phyloP scores from a whole-genome alignment of 805 yeast genomes.

The Hanseniaspora hatyaiensis region DNA sequence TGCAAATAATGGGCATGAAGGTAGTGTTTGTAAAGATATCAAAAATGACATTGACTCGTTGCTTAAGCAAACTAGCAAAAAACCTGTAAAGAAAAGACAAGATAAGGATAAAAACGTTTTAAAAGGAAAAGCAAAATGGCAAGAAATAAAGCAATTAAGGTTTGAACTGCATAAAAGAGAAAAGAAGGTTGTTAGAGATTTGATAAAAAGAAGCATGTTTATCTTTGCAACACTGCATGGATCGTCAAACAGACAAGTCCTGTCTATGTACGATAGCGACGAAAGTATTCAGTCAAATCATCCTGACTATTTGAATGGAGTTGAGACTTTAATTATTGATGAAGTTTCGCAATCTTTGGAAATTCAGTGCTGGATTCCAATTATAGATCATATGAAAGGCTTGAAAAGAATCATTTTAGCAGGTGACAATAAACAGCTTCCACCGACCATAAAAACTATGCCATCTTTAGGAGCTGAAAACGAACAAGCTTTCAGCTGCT shows the following conservation, averaged over 20 bases:
- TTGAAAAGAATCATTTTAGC: constrained; percentile 58
- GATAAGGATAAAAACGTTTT: constrained; percentile 51
- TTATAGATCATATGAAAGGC: constrained; percentile 50
- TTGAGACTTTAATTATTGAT: constrained; percentile 78
- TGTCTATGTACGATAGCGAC: constrained; percentile 40
- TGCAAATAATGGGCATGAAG: constrained; percentile 46
- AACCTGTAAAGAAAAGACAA: constrained; percentile 28
- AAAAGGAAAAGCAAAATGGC: constrained; percentile 58
- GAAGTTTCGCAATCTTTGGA: constrained; percentile 91
- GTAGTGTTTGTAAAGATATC: constrained; percentile 54
- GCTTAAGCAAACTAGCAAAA: constrained; percentile 23
- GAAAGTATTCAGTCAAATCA: neutral
- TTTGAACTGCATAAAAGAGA: constrained; percentile 63
- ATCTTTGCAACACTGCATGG: constrained; percentile 82
- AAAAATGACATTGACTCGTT: constrained; percentile 56
- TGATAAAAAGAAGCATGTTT: constrained; percentile 52
- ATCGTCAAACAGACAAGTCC: constrained; percentile 59
- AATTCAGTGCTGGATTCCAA: constrained; percentile 94
- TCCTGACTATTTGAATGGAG: constrained; percentile 22
- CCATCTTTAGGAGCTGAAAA: neutral
- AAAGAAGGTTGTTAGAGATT: constrained; percentile 45
- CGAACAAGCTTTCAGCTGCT: constrained; percentile 19
- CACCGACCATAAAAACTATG: constrained; percentile 69
- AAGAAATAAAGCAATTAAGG: constrained; percentile 53
- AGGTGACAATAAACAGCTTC: constrained; percentile 85